These are phyloP conservation scores for Fomes fomentarius DNA, from an alignment of 1,284 basidiomycete genomes.

Conservation along the genomic window DNA sequence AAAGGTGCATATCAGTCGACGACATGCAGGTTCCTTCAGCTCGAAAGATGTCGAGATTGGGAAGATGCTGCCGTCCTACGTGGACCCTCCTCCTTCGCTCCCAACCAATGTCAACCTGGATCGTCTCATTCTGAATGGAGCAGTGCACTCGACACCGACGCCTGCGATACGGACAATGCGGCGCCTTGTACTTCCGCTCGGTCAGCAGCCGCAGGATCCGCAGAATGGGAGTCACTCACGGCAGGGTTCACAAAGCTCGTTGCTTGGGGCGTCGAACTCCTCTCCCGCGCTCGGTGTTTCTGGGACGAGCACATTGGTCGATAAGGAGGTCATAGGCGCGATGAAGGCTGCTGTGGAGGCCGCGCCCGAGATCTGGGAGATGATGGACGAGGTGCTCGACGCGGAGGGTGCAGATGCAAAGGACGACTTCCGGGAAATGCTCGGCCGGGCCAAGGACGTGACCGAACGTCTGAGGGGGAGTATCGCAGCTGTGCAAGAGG, in stretches of 20 bases:
- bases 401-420: conserved; percentile 42
- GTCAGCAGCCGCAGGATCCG: conserved; percentile 18
- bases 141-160: conserved; percentile 33
- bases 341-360: conserved; percentile 69
- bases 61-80: conserved; percentile 74
- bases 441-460: conserved; percentile 57
- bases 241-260: conserved; percentile 59
- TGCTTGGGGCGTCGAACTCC: conserved; percentile 45
- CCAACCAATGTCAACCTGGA: conserved; percentile 1
- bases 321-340: conserved; percentile 70
- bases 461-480: conserved; percentile 60
- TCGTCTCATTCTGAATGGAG: conserved; percentile 23
- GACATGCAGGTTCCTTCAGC: conserved; percentile 93
- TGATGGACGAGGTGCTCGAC: conserved; percentile 63
- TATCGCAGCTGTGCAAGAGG: conserved; percentile 55
- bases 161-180: conserved; percentile 50
- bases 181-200: conserved; percentile 24
- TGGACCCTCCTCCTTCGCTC: conserved; percentile 35
- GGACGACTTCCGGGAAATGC: conserved; percentile 49
- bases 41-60: conserved; percentile 90
- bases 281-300: conserved; percentile 22
- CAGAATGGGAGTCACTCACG: conserved; percentile 50
- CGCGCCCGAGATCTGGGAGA: conserved; percentile 74
- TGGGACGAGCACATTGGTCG: conserved; percentile 58
- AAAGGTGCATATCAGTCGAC: conserved; percentile 57